phyloP scores from a whole-genome alignment of 2,329 filamentous ascomycete genomes.

The Fusarium subtropicale region DNA sequence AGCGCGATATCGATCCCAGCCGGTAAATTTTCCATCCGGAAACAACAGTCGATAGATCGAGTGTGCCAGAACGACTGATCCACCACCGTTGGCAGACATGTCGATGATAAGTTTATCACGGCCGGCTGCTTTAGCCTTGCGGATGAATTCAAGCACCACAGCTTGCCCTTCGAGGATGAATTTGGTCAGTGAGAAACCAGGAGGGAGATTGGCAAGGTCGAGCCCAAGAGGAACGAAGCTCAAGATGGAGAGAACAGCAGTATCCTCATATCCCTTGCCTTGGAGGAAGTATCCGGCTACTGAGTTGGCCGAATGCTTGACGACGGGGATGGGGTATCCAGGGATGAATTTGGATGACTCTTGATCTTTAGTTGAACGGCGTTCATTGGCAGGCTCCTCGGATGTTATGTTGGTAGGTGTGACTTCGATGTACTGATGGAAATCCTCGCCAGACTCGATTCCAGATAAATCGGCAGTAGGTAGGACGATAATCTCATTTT shows the following conservation, averaged over 20 bases:
- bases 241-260: slow-evolving; percentile 40
- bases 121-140: slow-evolving; percentile 31
- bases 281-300: slow-evolving; percentile 41
- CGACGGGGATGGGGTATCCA: slow-evolving; percentile 37
- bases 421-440: slow-evolving; percentile 38
- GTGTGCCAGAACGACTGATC: slow-evolving; percentile 37
- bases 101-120: slow-evolving; percentile 46
- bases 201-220: background rate
- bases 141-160: slow-evolving; percentile 37
- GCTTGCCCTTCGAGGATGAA: slow-evolving; percentile 37
- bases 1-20: slow-evolving; percentile 40
- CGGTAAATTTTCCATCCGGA: slow-evolving; percentile 34
- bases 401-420: slow-evolving; percentile 18
- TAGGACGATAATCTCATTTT: slow-evolving; percentile 30
- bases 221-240: slow-evolving; percentile 42
- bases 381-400: slow-evolving; percentile 17
- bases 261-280: slow-evolving; percentile 35
- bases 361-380: background rate
- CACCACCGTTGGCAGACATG: slow-evolving; percentile 42
- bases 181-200: slow-evolving; percentile 14
- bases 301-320: slow-evolving; percentile 24
- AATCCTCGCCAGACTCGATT: slow-evolving; percentile 40
- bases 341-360: background rate
- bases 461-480: slow-evolving; percentile 32
- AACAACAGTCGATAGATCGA: slow-evolving; percentile 42